Evolutionary conservation across 345 rosid species (phyloP).

Genomic region (Hirschfeldia incana): DNA sequence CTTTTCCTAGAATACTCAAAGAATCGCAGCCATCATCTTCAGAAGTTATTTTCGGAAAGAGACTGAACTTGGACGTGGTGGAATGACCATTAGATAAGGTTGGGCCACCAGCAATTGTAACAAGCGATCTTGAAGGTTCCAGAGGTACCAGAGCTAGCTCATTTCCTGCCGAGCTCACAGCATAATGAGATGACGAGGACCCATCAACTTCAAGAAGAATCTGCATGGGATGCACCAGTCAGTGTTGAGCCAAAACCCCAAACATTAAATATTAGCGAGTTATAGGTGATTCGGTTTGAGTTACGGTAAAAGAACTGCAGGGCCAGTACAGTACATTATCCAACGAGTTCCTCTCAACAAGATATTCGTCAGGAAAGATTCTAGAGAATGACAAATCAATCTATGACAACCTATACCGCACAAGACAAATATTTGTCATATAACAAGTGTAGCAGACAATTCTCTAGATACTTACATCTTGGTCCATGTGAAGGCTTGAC

Average conservation of each 20-base stretch:
- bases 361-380: slow-evolving; percentile 8
- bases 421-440: neutral
- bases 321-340: slow-evolving; percentile 18
- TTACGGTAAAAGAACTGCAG: neutral
- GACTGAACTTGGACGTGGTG: slow-evolving; percentile 47
- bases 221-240: slow-evolving; percentile 45
- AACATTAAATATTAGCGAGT: neutral
- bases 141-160: slow-evolving; percentile 77
- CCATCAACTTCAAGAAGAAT: slow-evolving; percentile 76
- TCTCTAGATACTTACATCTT: slow-evolving; percentile 59
- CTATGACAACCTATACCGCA: neutral
- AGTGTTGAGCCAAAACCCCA: neutral
- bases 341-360: slow-evolving; percentile 14
- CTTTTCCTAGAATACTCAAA: slow-evolving; percentile 46
- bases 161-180: slow-evolving; percentile 73
- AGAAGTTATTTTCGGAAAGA: slow-evolving; percentile 36
- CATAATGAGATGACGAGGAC: slow-evolving; percentile 49
- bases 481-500: slow-evolving; percentile 84
- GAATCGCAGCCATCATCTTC: slow-evolving; percentile 53
- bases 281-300: neutral
- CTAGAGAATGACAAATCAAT: neutral
- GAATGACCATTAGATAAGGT: slow-evolving; percentile 76
- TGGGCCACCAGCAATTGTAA: slow-evolving; percentile 85
- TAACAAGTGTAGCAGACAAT: slow-evolving; percentile 3
- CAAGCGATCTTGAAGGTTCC: slow-evolving; percentile 73